Evolutionary conservation across 73 alveolate species (phyloP).

Genomic region (Urostyla sp.): DNA sequence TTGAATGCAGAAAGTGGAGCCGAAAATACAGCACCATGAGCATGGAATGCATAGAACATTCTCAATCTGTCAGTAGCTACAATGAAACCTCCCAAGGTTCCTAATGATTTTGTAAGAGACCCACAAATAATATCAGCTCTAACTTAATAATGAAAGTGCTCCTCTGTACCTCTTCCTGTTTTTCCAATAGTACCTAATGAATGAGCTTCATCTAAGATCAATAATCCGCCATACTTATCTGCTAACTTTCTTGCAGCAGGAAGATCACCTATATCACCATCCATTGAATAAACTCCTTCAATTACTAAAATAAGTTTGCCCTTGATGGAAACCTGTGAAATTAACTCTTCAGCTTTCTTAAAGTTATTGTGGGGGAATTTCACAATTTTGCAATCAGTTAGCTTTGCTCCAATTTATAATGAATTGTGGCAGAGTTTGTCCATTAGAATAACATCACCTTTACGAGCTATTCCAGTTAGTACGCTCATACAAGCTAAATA

Average conservation of each 20-base stretch:
- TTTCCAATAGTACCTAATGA: constrained; percentile 81
- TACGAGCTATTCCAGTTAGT: background rate
- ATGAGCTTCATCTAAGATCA: constrained; percentile 86
- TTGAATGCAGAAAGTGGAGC: constrained; percentile 68
- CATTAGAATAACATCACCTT: background rate
- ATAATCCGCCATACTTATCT: constrained; percentile 74
- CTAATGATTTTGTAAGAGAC: constrained; percentile 79
- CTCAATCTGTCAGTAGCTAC: constrained; percentile 62
- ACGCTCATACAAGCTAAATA: background rate
- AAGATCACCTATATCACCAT: constrained; percentile 81
- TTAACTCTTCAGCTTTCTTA: background rate
- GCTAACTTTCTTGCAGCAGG: constrained; percentile 64
- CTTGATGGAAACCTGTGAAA: background rate
- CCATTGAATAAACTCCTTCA: constrained; percentile 72
- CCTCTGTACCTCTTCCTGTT: constrained; percentile 86
- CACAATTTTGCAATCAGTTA: background rate
- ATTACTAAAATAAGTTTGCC: constrained; percentile 24
- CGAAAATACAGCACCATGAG: constrained; percentile 71
- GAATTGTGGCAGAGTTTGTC: background rate
- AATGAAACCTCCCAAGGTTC: constrained; percentile 85
- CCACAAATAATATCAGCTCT: constrained; percentile 73
- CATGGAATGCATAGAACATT: constrained; percentile 58
- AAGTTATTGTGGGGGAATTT: background rate
- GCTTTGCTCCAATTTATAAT: background rate
- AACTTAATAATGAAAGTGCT: constrained; percentile 76